Percentiles rank a stretch among this genome's conserved stretches.
These are phyloP conservation scores for Rhinocladiella similis DNA, from an alignment of 2,329 filamentous ascomycete species.

Conservation along the genomic window DNA sequence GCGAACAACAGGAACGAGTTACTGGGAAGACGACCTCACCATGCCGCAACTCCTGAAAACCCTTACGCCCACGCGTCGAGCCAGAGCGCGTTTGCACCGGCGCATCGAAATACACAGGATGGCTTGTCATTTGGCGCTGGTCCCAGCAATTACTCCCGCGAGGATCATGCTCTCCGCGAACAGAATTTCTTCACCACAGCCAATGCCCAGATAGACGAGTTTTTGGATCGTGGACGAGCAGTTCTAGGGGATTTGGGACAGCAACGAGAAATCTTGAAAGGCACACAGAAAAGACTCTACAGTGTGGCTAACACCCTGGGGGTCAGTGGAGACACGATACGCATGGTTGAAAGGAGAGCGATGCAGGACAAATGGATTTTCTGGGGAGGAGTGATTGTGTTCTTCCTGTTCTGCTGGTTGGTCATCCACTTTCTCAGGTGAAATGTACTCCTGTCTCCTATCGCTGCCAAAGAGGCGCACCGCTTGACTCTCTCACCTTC, in stretches of 20 bases:
- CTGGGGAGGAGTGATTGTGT: slow-evolving; percentile 78
- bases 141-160: slow-evolving; percentile 63
- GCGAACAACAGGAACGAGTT: slow-evolving; percentile 77
- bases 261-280: slow-evolving; percentile 93
- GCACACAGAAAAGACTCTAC: slow-evolving; percentile 86
- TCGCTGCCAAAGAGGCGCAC: background rate
- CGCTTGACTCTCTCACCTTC: too few species aligned
- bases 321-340: slow-evolving; percentile 91
- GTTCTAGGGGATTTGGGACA: slow-evolving; percentile 85
- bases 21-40: slow-evolving; percentile 78
- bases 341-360: slow-evolving; percentile 90
- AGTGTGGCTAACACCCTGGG: slow-evolving; percentile 92
- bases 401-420: slow-evolving; percentile 89
- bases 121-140: slow-evolving; percentile 48
- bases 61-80: slow-evolving; percentile 72
- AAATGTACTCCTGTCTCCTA: slow-evolving; percentile 23
- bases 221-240: slow-evolving; percentile 84
- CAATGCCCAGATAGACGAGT: slow-evolving; percentile 86
- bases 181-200: slow-evolving; percentile 83
- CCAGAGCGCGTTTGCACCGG: slow-evolving; percentile 44
- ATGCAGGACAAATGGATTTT: slow-evolving; percentile 99
- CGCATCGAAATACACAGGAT: slow-evolving; percentile 32
- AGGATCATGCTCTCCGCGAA: slow-evolving; percentile 82
- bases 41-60: slow-evolving; percentile 82
- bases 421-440: slow-evolving; percentile 81